Percentiles rank a stretch among this genome's conserved stretches.
These are phyloP conservation scores for Coffea eugenioides DNA, from an alignment of 257 asterid species.

Conservation along the genomic window DNA sequence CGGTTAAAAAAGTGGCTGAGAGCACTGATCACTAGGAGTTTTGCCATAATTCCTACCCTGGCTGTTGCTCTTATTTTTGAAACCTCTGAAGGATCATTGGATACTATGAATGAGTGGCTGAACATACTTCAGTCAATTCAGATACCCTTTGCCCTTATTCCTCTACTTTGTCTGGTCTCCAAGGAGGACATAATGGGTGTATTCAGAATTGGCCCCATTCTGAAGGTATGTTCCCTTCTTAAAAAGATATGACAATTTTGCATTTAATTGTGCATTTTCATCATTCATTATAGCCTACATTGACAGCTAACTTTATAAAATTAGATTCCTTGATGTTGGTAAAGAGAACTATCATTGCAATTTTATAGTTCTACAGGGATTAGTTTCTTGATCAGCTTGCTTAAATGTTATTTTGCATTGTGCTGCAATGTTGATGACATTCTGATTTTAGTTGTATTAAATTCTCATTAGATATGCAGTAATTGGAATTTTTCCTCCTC, in stretches of 20 bases:
- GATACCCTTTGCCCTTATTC: slow-evolving; percentile 44
- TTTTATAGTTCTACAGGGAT: neutral
- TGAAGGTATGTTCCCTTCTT: slow-evolving; percentile 25
- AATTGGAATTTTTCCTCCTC: neutral
- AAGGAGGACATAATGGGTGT: slow-evolving; percentile 37
- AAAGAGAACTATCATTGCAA: neutral
- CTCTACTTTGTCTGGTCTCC: slow-evolving; percentile 37
- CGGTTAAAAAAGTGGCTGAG: slow-evolving; percentile 39
- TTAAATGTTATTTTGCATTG: neutral
- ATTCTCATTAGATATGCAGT: neutral
- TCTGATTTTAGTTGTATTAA: neutral
- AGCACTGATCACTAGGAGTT: slow-evolving; percentile 35
- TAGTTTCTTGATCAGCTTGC: neutral
- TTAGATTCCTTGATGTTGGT: neutral
- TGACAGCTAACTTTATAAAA: neutral
- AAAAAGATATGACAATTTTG: neutral
- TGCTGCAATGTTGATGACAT: neutral
- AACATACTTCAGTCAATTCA: slow-evolving; percentile 40
- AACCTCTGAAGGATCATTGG: slow-evolving; percentile 32
- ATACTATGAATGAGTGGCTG: slow-evolving; percentile 39
- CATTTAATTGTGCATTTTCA: neutral
- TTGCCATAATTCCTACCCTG: slow-evolving; percentile 40
- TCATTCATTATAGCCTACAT: neutral
- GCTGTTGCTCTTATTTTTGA: slow-evolving; percentile 36
- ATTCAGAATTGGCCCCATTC: slow-evolving; percentile 30